phyloP scores from a whole-genome alignment of 2,329 filamentous ascomycete genomes.

The Anisogramma anomala region DNA sequence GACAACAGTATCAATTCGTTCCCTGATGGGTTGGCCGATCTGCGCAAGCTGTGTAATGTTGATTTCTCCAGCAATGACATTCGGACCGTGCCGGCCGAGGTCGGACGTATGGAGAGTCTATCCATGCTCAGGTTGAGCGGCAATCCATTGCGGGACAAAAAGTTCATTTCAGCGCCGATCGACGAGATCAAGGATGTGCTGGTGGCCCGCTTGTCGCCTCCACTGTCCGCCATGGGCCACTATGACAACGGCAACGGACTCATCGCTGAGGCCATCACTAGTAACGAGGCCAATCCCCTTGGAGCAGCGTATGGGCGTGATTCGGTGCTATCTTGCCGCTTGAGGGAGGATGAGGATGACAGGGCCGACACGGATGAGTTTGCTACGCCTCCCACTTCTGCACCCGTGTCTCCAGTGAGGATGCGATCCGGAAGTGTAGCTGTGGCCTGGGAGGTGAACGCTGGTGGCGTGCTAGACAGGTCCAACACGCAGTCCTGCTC shows the following conservation, averaged over 20 bases:
- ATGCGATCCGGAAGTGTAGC: slow-evolving; percentile 35
- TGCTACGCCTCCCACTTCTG: slow-evolving; percentile 45
- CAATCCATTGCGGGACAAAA: slow-evolving; percentile 86
- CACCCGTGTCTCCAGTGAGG: slow-evolving; percentile 36
- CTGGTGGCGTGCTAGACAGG: slow-evolving; percentile 56
- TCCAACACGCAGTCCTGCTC: slow-evolving; percentile 54
- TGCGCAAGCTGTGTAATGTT: slow-evolving; percentile 59
- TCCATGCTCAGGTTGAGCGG: slow-evolving; percentile 66
- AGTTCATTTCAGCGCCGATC: slow-evolving; percentile 67
- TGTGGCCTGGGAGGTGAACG: slow-evolving; percentile 43
- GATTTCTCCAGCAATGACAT: slow-evolving; percentile 84
- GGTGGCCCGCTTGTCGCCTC: slow-evolving; percentile 51
- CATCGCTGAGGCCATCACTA: slow-evolving; percentile 13
- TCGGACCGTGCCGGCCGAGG: slow-evolving; percentile 58
- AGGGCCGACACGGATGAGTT: slow-evolving; percentile 44
- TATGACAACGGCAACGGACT: slow-evolving; percentile 6
- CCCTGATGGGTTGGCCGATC: slow-evolving; percentile 61
- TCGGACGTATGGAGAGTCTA: slow-evolving; percentile 70
- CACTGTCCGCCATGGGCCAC: slow-evolving; percentile 30
- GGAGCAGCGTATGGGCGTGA: slow-evolving; percentile 1
- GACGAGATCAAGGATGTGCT: slow-evolving; percentile 71
- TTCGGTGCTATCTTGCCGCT: slow-evolving; percentile 7
- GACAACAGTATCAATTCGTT: slow-evolving; percentile 69
- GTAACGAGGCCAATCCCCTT: slow-evolving; percentile 8
- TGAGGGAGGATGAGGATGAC: slow-evolving; percentile 31